A percentile compares a stretch with the other conserved stretches of the same genome.
Conservation (phyloP, 257 asterid species). For the Ilex aquifolium region DNA sequence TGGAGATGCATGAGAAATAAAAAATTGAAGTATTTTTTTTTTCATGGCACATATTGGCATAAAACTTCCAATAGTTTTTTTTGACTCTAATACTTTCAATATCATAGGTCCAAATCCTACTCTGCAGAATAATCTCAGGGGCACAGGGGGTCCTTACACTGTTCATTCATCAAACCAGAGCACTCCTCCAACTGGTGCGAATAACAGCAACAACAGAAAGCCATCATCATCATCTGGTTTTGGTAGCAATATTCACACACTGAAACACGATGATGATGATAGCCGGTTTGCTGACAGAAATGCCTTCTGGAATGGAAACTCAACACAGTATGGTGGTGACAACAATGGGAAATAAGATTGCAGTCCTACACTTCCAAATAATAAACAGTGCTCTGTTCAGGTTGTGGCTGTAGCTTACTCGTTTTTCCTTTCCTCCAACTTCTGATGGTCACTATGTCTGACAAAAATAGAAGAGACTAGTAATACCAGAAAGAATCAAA, state of each 20-base stretch:
- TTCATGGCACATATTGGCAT: too few relatives aligned
- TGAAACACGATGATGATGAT: conserved; percentile 66
- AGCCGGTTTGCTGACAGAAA: conserved; percentile 46
- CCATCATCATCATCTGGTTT: conserved; percentile 31
- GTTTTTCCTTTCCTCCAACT: too few relatives aligned
- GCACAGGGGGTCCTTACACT: conserved; percentile 28
- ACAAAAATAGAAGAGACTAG: too few relatives aligned
- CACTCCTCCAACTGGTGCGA: conserved; percentile 18
- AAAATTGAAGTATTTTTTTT: too few relatives aligned
- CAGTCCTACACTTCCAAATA: too few relatives aligned
- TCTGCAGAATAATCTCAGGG: conserved; percentile 32
- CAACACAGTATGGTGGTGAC: conserved; percentile 82
- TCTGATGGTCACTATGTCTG: too few relatives aligned
- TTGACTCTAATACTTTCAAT: not conserved
- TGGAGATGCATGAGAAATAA: too few relatives aligned
- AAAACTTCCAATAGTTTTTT: too few relatives aligned
- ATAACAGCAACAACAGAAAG: conserved; percentile 29
- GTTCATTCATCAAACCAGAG: conserved; percentile 26
- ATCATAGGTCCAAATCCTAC: conserved; percentile 52
- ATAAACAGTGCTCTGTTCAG: too few relatives aligned
- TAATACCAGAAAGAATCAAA: too few relatives aligned
- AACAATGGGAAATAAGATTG: conserved; percentile 36
- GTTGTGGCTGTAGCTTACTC: too few relatives aligned
- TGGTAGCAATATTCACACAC: conserved; percentile 84
- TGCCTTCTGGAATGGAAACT: conserved; percentile 90